Percentiles rank a stretch among this genome's conserved stretches.
These are phyloP conservation scores for Cyberlindnera nakhonratchasimensis DNA, from an alignment of 805 yeast species.

Conservation along the genomic window DNA sequence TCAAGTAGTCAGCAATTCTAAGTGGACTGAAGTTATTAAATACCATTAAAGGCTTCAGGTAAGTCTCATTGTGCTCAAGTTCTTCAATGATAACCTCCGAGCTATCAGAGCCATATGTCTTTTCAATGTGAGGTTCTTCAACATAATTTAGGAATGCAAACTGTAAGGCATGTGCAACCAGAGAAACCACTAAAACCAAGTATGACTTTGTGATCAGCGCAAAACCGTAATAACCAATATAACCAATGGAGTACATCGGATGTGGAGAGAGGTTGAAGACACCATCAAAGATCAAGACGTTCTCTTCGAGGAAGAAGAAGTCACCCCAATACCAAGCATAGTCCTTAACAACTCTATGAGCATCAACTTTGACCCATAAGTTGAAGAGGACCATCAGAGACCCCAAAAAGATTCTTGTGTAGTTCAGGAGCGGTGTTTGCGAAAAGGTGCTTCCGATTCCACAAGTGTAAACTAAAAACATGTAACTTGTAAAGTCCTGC, in stretches of 20 bases:
- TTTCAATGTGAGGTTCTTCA: conserved; percentile 85
- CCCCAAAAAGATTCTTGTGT: conserved; percentile 58
- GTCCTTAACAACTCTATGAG: conserved; percentile 84
- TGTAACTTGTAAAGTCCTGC: conserved; percentile 79
- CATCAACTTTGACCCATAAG: conserved; percentile 82
- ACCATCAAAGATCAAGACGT: conserved; percentile 76
- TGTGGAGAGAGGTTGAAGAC: conserved; percentile 89
- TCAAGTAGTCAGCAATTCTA: conserved; percentile 60
- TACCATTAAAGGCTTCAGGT: conserved; percentile 54
- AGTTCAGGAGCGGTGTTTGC: conserved; percentile 43
- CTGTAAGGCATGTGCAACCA: conserved; percentile 73
- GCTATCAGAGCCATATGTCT: conserved; percentile 57
- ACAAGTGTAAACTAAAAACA: conserved; percentile 48
- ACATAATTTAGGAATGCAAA: conserved; percentile 70
- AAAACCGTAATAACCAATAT: conserved; percentile 82
- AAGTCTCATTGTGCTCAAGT: conserved; percentile 34
- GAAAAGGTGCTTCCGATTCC: conserved; percentile 34
- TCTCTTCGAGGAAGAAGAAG: conserved; percentile 74
- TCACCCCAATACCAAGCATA: conserved; percentile 97
- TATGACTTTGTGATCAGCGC: conserved; percentile 75
- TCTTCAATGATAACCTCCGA: conserved; percentile 32
- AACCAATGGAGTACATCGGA: conserved; percentile 90
- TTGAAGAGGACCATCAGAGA: conserved; percentile 61
- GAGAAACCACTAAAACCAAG: conserved; percentile 62
- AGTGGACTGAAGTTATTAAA: conserved; percentile 59